phyloP scores from a whole-genome alignment of 805 yeast genomes.

The Scheffersomyces coipomensis region DNA sequence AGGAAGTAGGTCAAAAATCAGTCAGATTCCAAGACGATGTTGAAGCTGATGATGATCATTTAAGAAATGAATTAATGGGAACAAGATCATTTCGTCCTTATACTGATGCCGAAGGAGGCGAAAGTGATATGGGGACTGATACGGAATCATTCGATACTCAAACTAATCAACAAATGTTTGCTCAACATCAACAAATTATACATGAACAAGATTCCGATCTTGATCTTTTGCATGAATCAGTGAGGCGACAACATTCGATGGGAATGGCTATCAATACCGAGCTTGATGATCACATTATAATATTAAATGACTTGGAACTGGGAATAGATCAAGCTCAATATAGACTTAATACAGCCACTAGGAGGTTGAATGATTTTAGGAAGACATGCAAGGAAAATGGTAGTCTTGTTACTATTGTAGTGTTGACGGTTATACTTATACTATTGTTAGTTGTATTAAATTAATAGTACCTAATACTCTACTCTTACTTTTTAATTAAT shows the following conservation, averaged over 20 bases:
- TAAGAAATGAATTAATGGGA: constrained; percentile 34
- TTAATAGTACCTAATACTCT: no score
- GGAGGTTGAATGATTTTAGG: constrained; percentile 29
- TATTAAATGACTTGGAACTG: constrained; percentile 39
- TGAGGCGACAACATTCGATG: constrained; percentile 37
- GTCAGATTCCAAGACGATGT: constrained; percentile 39
- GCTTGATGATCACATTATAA: constrained; percentile 39
- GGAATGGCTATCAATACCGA: constrained; percentile 38
- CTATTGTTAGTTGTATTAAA: constrained; percentile 41
- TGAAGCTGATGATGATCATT: constrained; percentile 19
- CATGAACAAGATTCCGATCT: constrained; percentile 37
- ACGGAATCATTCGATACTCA: constrained; percentile 22
- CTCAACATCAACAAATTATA: constrained; percentile 41
- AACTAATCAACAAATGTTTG: constrained; percentile 39
- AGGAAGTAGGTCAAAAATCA: constrained; percentile 20
- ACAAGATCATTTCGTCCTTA: constrained; percentile 33
- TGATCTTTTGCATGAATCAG: constrained; percentile 31
- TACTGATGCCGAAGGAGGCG: constrained; percentile 25
- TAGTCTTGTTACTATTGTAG: constrained; percentile 39
- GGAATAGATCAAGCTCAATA: constrained; percentile 37
- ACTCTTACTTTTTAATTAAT: no score
- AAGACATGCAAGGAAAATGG: constrained; percentile 40
- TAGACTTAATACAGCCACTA: constrained; percentile 30
- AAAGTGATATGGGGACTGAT: constrained; percentile 9
- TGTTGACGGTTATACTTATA: constrained; percentile 39